A percentile compares a stretch with the other conserved stretches of the same genome.
phyloP scores from a whole-genome alignment of 768 basidiomycete genomes.

The Coprinopsis strossmayeri region DNA sequence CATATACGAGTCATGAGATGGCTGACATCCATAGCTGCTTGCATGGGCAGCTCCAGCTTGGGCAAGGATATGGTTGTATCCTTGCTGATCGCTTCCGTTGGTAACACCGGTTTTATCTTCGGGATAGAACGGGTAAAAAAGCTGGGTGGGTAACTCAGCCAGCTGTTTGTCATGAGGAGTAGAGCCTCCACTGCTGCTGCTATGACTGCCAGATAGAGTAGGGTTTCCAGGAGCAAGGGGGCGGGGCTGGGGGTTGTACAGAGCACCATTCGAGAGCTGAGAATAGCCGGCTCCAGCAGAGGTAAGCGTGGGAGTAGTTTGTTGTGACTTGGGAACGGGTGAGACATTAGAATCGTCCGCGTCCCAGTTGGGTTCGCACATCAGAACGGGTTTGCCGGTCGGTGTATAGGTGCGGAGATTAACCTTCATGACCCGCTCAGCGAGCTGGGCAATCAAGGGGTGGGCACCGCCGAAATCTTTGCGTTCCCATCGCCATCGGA shows the following conservation, averaged over 20 bases:
- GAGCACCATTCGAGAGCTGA: slow-evolving; percentile 8
- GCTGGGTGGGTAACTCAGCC: slow-evolving; percentile 57
- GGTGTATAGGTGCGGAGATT: slow-evolving; percentile 58
- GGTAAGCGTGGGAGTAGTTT: slow-evolving; percentile 36
- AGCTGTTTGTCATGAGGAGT: slow-evolving; percentile 40
- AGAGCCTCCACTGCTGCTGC: slow-evolving; percentile 24
- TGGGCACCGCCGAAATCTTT: slow-evolving; percentile 76
- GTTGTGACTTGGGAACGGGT: slow-evolving; percentile 31
- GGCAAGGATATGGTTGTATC: slow-evolving; percentile 50
- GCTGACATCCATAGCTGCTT: slow-evolving; percentile 37
- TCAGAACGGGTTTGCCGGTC: slow-evolving; percentile 34
- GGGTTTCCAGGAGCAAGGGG: slow-evolving; percentile 24
- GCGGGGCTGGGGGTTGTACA: slow-evolving; percentile 32
- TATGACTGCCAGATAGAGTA: slow-evolving; percentile 18
- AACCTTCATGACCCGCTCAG: slow-evolving; percentile 72
- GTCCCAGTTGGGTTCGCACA: slow-evolving; percentile 51
- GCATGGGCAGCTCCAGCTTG: slow-evolving; percentile 52
- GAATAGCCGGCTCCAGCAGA: slow-evolving; percentile 17
- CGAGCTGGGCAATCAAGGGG: slow-evolving; percentile 78
- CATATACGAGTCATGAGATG: slow-evolving; percentile 58
- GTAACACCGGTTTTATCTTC: slow-evolving; percentile 28
- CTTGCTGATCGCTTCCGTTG: slow-evolving; percentile 17
- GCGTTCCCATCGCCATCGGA: slow-evolving; percentile 90
- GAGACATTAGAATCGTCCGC: slow-evolving; percentile 31
- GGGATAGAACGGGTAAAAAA: slow-evolving; percentile 79